Evolutionary conservation across 208 protist genomes (phyloP).

Genomic region (Leishmania gerbilli): DNA sequence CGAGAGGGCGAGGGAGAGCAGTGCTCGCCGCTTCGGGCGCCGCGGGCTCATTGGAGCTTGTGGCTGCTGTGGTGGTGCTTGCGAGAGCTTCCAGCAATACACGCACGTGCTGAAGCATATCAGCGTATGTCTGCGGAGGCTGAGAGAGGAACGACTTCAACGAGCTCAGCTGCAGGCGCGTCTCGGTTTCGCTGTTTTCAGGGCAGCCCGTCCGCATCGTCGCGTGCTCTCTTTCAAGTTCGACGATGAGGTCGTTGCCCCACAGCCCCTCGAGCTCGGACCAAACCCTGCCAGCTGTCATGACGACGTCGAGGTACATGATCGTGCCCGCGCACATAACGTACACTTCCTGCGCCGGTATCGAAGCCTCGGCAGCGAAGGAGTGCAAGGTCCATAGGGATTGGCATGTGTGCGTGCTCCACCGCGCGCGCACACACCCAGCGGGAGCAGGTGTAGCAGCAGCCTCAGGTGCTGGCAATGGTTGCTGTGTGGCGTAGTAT

Average conservation of each 20-base stretch:
- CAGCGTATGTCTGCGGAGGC: slow-evolving; percentile 23
- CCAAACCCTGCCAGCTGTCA: slow-evolving; percentile 27
- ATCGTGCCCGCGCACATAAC: slow-evolving; percentile 50
- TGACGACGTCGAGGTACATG: slow-evolving; percentile 51
- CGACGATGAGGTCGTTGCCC: slow-evolving; percentile 4
- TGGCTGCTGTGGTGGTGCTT: not conserved
- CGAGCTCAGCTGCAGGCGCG: not conserved
- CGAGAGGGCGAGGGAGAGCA: slow-evolving; percentile 11
- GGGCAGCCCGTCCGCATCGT: not conserved
- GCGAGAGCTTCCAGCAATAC: slow-evolving; percentile 24
- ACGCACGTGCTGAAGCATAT: slow-evolving; percentile 24
- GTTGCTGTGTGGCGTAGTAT: slow-evolving; percentile 18
- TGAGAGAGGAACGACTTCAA: slow-evolving; percentile 24
- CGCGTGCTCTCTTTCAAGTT: not conserved
- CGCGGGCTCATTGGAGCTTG: not conserved
- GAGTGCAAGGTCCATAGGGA: slow-evolving; percentile 31
- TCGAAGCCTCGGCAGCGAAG: slow-evolving; percentile 37
- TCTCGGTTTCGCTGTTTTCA: not conserved
- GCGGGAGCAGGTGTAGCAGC: not conserved
- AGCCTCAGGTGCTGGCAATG: not conserved
- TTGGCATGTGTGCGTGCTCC: slow-evolving; percentile 27
- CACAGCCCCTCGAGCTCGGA: slow-evolving; percentile 29
- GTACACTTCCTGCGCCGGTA: slow-evolving; percentile 53
- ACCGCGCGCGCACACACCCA: slow-evolving; percentile 8
- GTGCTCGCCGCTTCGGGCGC: not conserved